Percentiles rank a stretch among this genome's conserved stretches.
phyloP scores from a whole-genome alignment of 805 yeast genomes.

The Lipomyces anomalus region DNA sequence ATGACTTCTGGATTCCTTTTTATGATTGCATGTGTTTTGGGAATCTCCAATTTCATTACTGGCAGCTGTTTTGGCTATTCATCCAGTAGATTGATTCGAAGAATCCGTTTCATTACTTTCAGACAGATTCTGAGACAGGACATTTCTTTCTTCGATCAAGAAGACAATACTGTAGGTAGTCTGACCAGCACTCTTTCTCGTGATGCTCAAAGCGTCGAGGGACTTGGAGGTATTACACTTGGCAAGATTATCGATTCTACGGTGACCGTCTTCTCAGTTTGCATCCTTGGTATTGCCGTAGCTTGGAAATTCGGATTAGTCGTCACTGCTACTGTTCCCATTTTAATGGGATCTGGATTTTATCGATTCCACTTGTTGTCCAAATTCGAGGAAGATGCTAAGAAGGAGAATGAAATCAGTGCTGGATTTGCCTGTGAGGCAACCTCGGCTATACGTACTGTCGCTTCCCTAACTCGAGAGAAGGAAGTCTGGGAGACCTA shows the following conservation, averaged over 20 bases:
- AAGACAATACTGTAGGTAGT: slow-evolving; percentile 29
- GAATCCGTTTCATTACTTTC: slow-evolving; percentile 27
- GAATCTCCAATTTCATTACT: slow-evolving; percentile 8
- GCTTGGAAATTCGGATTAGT: slow-evolving; percentile 41
- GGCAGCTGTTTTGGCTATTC: not conserved
- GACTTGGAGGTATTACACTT: slow-evolving; percentile 29
- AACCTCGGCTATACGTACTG: slow-evolving; percentile 39
- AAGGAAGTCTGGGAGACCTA: slow-evolving; percentile 34
- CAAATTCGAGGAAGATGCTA: slow-evolving; percentile 35
- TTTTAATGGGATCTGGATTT: slow-evolving; percentile 39
- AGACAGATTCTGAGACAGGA: slow-evolving; percentile 30
- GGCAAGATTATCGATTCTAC: slow-evolving; percentile 32
- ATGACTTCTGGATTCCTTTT: slow-evolving; percentile 15
- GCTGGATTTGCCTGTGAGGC: slow-evolving; percentile 41
- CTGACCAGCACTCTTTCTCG: slow-evolving; percentile 28
- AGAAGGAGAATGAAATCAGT: slow-evolving; percentile 36
- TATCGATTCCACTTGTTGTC: slow-evolving; percentile 35
- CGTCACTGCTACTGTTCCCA: slow-evolving; percentile 34
- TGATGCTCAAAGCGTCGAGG: slow-evolving; percentile 31
- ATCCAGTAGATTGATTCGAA: slow-evolving; percentile 25
- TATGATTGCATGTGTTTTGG: slow-evolving; percentile 17
- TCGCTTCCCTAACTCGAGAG: slow-evolving; percentile 40
- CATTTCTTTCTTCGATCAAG: slow-evolving; percentile 29
- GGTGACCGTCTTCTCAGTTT: slow-evolving; percentile 38
- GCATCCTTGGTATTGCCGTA: slow-evolving; percentile 37